phyloP scores from a whole-genome alignment of 129 eudicot genomes.

The Mikania micrantha region DNA sequence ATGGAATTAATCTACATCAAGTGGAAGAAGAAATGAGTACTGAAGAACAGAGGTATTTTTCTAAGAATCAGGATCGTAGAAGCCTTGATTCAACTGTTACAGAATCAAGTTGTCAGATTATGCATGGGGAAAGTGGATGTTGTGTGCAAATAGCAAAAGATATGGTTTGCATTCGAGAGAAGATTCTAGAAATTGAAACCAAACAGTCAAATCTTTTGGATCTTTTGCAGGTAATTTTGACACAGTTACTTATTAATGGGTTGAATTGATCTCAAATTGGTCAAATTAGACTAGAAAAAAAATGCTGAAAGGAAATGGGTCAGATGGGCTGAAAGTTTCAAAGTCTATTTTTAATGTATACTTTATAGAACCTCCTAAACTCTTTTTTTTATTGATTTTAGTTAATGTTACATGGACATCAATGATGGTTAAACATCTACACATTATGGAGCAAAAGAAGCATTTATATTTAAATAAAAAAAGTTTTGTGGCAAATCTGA shows the following conservation, averaged over 20 bases:
- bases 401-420: neutral
- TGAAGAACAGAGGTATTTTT: conserved; percentile 46
- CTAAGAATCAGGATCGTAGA: conserved; percentile 48
- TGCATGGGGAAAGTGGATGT: conserved; percentile 35
- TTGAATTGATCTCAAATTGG: neutral
- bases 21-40: conserved; percentile 44
- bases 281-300: neutral
- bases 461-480: too few species aligned
- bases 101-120: conserved; percentile 42
- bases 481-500: too few species aligned
- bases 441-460: neutral
- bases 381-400: neutral
- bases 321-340: neutral
- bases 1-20: conserved; percentile 29
- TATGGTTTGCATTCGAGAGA: conserved; percentile 49
- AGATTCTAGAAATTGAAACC: conserved; percentile 78
- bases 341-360: neutral
- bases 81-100: conserved; percentile 83
- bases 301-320: neutral
- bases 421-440: neutral
- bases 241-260: neutral
- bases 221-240: conserved; percentile 61
- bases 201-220: conserved; percentile 78
- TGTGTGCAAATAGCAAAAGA: conserved; percentile 69
- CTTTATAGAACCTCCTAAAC: neutral